phyloP scores from a whole-genome alignment of 2,329 filamentous ascomycete genomes.

The Penicillium sp. region DNA sequence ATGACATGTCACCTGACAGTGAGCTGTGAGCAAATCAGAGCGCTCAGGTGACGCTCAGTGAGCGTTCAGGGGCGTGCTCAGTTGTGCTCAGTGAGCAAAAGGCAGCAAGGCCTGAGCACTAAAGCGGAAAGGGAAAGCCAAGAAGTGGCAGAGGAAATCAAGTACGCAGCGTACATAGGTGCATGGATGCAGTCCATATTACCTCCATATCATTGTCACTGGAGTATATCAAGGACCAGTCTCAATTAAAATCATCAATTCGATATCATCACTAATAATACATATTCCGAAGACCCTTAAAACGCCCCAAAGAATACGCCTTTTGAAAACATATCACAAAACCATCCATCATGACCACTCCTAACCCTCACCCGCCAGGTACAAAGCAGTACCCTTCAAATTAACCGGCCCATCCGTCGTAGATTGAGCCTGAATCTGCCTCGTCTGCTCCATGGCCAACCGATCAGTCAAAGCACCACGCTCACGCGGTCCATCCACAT shows the following conservation, averaged over 20 bases:
- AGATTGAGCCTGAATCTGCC: slow-evolving; percentile 29
- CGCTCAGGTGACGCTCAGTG: too few relatives aligned
- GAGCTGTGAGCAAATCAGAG: too few relatives aligned
- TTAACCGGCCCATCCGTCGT: slow-evolving; percentile 25
- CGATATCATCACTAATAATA: slow-evolving; percentile 7
- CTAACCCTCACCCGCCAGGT: slow-evolving; percentile 33
- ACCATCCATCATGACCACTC: not conserved
- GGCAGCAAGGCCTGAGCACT: not conserved
- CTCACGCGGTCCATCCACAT: slow-evolving; percentile 27
- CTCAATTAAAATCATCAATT: not conserved
- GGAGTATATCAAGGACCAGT: not conserved
- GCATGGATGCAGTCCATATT: too few relatives aligned
- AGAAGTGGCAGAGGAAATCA: too few relatives aligned
- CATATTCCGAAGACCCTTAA: slow-evolving; percentile 2
- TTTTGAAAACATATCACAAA: not conserved
- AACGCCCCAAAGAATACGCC: not conserved
- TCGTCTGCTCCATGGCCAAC: slow-evolving; percentile 18
- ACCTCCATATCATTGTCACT: too few relatives aligned
- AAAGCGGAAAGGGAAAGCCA: not conserved
- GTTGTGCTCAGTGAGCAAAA: not conserved
- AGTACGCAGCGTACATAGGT: too few relatives aligned
- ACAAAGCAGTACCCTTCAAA: slow-evolving; percentile 33
- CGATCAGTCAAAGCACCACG: slow-evolving; percentile 22
- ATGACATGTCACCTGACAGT: too few relatives aligned
- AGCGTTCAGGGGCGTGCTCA: too few relatives aligned